Conservation (phyloP, 2,329 filamentous ascomycete species). For the Trichophyton verrucosum region DNA sequence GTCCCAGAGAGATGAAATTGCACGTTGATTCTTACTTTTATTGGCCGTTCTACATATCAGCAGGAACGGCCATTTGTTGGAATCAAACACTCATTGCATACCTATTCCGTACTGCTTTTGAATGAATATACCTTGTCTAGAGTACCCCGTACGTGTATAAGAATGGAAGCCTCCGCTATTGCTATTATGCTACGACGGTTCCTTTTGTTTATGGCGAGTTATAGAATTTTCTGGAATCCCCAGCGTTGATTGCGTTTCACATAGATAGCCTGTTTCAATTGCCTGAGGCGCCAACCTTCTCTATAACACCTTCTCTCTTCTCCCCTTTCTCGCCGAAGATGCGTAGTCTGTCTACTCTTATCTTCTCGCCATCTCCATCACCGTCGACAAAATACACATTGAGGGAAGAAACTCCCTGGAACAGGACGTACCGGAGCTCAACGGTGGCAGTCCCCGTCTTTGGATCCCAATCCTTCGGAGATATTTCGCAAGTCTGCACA, state of each 20-base stretch:
- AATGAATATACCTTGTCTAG: neutral
- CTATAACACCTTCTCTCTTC: slow-evolving; percentile 84
- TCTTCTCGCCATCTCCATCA: slow-evolving; percentile 69
- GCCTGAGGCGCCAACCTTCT: slow-evolving; percentile 76
- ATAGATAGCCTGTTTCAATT: slow-evolving; percentile 34
- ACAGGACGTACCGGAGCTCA: slow-evolving; percentile 81
- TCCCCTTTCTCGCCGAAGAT: slow-evolving; percentile 82
- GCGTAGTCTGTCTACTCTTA: slow-evolving; percentile 50
- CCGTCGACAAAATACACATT: slow-evolving; percentile 83
- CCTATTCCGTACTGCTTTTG: neutral
- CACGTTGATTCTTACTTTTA: slow-evolving; percentile 48
- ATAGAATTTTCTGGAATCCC: neutral
- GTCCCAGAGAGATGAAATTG: slow-evolving; percentile 69
- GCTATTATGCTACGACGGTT: neutral
- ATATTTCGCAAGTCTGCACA: slow-evolving; percentile 67
- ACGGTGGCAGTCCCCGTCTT: slow-evolving; percentile 60
- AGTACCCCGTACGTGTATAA: neutral
- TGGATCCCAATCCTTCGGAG: slow-evolving; percentile 64
- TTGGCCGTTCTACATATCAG: slow-evolving; percentile 29
- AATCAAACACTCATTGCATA: slow-evolving; percentile 41
- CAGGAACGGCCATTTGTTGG: slow-evolving; percentile 37
- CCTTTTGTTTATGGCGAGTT: neutral
- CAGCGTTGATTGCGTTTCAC: neutral
- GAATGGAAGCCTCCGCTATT: neutral
- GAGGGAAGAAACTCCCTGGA: slow-evolving; percentile 81